Conservation (phyloP, 2,329 filamentous ascomycete species). For the Trichoderma cornu-damae region DNA sequence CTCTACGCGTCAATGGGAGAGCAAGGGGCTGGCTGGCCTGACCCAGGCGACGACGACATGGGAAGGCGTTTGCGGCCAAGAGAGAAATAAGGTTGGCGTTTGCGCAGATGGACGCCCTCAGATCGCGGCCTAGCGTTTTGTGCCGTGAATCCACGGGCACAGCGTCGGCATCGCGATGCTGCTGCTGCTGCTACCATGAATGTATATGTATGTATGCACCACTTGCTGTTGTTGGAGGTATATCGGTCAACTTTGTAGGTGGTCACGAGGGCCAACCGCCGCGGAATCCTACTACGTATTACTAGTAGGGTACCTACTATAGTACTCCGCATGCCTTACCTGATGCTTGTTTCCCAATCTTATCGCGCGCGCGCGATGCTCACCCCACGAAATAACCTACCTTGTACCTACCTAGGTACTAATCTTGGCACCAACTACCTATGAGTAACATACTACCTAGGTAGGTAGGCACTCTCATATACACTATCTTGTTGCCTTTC, state of each 20-base stretch:
- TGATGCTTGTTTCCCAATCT: not conserved
- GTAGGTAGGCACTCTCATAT: no score
- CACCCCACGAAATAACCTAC: not conserved
- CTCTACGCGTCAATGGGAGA: not conserved
- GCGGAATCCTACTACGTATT: not conserved
- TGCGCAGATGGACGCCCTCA: not conserved
- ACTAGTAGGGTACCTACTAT: not conserved
- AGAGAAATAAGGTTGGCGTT: not conserved
- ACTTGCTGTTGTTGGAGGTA: constrained; percentile 18
- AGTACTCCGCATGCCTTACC: not conserved
- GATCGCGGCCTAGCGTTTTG: constrained; percentile 6
- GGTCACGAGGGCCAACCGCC: constrained; percentile 1
- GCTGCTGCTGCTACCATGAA: no score
- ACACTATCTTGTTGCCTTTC: no score
- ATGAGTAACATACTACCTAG: no score
- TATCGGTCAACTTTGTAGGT: not conserved
- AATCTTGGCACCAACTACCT: no score
- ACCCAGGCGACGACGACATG: not conserved
- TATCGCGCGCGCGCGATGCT: not conserved
- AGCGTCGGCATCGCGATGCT: not conserved
- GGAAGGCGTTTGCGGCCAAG: constrained; percentile 10
- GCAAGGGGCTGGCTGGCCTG: not conserved
- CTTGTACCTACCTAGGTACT: not conserved
- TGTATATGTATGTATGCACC: no score
- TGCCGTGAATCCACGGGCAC: not conserved